Conservation (phyloP, 2,329 filamentous ascomycete species). For the Emericellopsis atlantica region DNA sequence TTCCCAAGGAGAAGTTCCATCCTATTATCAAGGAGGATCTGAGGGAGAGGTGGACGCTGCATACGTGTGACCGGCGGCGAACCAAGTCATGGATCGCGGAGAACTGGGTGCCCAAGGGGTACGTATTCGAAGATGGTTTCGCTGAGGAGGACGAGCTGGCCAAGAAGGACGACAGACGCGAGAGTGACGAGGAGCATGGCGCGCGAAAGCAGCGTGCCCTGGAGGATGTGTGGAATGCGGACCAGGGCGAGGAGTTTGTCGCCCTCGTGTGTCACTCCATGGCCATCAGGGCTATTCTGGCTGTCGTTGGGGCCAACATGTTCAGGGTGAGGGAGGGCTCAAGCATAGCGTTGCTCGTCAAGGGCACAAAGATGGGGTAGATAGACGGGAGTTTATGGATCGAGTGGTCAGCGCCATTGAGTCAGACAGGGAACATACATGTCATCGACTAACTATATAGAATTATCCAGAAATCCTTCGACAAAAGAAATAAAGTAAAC, state of each 20-base stretch:
- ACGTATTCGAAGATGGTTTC: slow-evolving; percentile 39
- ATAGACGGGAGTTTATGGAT: too few relatives aligned
- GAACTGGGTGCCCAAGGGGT: slow-evolving; percentile 30
- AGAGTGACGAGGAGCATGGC: slow-evolving; percentile 34
- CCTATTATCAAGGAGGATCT: slow-evolving; percentile 45
- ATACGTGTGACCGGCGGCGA: slow-evolving; percentile 48
- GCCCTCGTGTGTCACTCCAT: slow-evolving; percentile 37
- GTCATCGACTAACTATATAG: too few relatives aligned
- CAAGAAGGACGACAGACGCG: slow-evolving; percentile 22
- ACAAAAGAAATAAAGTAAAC: too few relatives aligned
- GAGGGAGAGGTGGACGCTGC: slow-evolving; percentile 45
- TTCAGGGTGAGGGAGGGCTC: slow-evolving; percentile 35
- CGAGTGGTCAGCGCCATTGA: too few relatives aligned
- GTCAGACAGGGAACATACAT: too few relatives aligned
- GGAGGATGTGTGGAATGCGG: slow-evolving; percentile 30
- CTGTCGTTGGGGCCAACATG: slow-evolving; percentile 27
- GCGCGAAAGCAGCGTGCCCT: slow-evolving; percentile 26
- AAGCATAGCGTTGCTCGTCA: slow-evolving; percentile 43
- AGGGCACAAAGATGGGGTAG: slow-evolving; percentile 15
- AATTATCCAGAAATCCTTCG: too few relatives aligned
- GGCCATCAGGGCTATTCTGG: slow-evolving; percentile 27
- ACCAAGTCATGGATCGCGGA: slow-evolving; percentile 31
- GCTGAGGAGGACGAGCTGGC: slow-evolving; percentile 38
- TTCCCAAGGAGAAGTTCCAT: slow-evolving; percentile 21
- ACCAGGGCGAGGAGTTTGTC: slow-evolving; percentile 23